phyloP scores from a whole-genome alignment of 2,329 filamentous ascomycete genomes.

The Aspergillus hiratsukae region DNA sequence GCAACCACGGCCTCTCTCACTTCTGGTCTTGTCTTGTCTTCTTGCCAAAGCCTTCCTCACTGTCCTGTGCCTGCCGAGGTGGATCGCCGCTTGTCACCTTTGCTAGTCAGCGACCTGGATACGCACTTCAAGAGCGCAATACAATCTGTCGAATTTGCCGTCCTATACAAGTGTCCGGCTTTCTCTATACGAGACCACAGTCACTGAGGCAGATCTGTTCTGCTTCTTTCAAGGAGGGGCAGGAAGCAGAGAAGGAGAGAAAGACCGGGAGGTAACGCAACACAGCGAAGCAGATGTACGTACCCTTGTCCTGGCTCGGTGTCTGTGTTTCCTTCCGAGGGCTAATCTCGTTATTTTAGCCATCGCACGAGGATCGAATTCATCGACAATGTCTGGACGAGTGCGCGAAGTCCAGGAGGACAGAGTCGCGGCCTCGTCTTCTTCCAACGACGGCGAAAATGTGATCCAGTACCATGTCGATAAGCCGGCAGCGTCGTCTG shows the following conservation, averaged over 20 bases:
- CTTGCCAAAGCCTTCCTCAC: background rate
- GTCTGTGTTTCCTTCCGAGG: background rate
- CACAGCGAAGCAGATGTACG: background rate
- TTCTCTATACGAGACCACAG: background rate
- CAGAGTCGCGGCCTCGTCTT: background rate
- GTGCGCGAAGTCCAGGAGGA: background rate
- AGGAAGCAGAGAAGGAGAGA: background rate
- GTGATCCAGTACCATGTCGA: background rate
- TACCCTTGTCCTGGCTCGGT: background rate
- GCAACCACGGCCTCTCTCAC: background rate
- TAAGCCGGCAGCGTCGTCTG: background rate
- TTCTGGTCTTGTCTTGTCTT: background rate
- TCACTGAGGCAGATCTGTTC: background rate
- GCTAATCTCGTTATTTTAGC: background rate
- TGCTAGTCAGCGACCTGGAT: background rate
- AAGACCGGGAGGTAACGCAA: background rate
- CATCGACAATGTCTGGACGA: background rate
- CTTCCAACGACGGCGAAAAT: background rate
- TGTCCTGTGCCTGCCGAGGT: background rate
- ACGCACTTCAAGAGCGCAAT: background rate
- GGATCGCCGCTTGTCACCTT: constrained; percentile 7
- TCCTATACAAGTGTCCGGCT: background rate
- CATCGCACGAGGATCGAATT: background rate
- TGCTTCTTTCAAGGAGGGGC: background rate
- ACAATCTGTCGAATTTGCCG: background rate